Base-by-base conservation (phyloP, 2,329 filamentous ascomycete genomes). In the Didymella segeticola region DNA sequence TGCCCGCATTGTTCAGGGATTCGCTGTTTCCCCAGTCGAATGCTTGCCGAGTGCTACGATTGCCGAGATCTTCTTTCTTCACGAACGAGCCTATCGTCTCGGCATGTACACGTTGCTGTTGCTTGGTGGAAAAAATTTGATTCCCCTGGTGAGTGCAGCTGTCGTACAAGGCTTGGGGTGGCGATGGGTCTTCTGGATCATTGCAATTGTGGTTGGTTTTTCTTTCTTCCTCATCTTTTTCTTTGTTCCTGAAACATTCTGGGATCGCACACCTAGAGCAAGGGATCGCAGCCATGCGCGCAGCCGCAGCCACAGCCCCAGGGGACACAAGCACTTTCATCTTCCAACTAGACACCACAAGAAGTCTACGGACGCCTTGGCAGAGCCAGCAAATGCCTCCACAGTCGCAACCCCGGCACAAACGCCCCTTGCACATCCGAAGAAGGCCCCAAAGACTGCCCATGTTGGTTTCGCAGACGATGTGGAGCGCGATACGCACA, bases 171-270 rank as follows among this genome's bases (percentile, higher is more conserved):
- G 82, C 2, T 75, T 92, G 30, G 84, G 85, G 5, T 98, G 93
- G 93, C 86, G 91, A 72, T 96, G 91, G 92, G 89, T 91, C 0
- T 96, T 96, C 64, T 96, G 89, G 89, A 87, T 96, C 49, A 86
- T 96, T 38, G 86, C 92, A 0, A 90, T 96, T 3, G 79, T 96
- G 9, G 89, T 92, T 27, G 90, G 81, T 0, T 83, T 90, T 41
- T 87, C 86, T 55, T 82, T 87, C 30, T 72, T 85, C 17, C 77
- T 96, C 2, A 80, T 98, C 1, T 96, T 96, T 71, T 81, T 97
- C 54, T 96, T 96, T 64, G 90, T 96, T 0, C 93, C 93, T 0
- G 93, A 98, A 76, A 96, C 92, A 0, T 97, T 96, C 62, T 98
- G 93, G 93, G 92, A 97, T 73, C 83, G 93, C 41, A 88, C 89